Base-by-base conservation (phyloP, 2,329 filamentous ascomycete species). In the Nigrospora oryzae region DNA sequence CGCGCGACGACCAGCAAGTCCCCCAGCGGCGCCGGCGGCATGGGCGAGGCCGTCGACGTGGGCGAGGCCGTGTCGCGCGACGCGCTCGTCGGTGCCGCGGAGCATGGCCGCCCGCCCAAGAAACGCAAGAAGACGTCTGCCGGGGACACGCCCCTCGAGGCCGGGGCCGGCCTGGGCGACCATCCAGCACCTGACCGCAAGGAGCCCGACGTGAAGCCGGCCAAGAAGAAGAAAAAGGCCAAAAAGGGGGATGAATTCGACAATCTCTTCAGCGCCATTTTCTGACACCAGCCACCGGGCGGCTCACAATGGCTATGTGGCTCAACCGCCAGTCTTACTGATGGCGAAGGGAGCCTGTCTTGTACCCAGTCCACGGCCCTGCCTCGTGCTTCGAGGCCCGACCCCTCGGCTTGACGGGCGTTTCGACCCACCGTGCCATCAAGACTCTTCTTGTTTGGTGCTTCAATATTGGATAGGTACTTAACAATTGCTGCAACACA, bases 181-280 rank as follows among this genome's bases (percentile, higher is more conserved):
- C 23, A 4, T 10, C 23, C 7, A 28, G 23, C 8, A 7, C 23
- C 8, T 7, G 23, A 7, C 23, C 23, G 23, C 23, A 28, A 28
- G 5, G 35, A 46, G 36, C 15, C 42, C 11, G 40, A 46, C 11
- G 33, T 5, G 11, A 56, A 52, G 37, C 58, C 57, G 46, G 66
- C 69, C 46, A 69, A 64, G 48, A 77, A 71, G 57, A 81, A 76
- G 62, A 80, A 75, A 54, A 75, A 71, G 55, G 74, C 72, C 45
- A 76, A 69, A 51, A 75, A 69, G 34, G 68, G 69, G 6, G 79
- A 89, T 58, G 83, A 78, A 36, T 85, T 91, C 45, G 86, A 89
- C 49, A 81, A 82, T 56, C 63, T 91, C 19, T 93, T 93, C 56
- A 74, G 72, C 43, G 75, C 75, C 11, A 62, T 87, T 11, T 54